These are phyloP conservation scores for Colletotrichum sublineola DNA, from an alignment of 2,329 filamentous ascomycete genomes.

Conservation along the genomic window DNA sequence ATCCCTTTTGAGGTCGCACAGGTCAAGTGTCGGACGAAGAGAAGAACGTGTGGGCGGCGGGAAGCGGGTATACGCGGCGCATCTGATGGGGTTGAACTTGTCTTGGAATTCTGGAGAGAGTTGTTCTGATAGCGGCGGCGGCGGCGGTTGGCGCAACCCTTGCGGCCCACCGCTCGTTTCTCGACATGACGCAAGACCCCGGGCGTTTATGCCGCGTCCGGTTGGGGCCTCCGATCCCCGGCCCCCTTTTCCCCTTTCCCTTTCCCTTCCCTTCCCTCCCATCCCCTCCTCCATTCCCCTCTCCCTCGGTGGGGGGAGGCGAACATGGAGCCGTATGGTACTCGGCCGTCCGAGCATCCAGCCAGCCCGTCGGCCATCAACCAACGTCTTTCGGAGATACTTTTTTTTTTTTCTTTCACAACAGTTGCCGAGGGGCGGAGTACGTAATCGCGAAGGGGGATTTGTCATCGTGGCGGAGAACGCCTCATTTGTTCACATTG, in stretches of 20 bases:
- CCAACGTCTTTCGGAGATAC: conserved; percentile 29
- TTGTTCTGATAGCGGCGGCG: neutral
- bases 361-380: conserved; percentile 20
- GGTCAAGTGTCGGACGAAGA: conserved; percentile 20
- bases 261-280: neutral
- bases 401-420: neutral
- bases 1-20: too few species aligned
- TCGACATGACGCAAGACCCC: conserved; percentile 37
- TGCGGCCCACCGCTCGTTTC: conserved; percentile 24
- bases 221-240: conserved; percentile 33
- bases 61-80: neutral
- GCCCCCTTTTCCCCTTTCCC: neutral
- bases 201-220: conserved; percentile 38
- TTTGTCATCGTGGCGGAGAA: conserved; percentile 29
- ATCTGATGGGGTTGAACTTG: too few species aligned
- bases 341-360: conserved; percentile 39
- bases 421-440: conserved; percentile 10
- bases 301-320: conserved; percentile 3
- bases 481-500: too few species aligned
- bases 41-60: conserved; percentile 12
- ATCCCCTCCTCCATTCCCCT: neutral
- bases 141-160: conserved; percentile 26
- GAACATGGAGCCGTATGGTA: neutral
- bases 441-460: neutral
- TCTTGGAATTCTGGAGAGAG: conserved; percentile 8